These are phyloP conservation scores for Gynostemma pentaphyllum DNA, from an alignment of 306 rosid species.

Conservation along the genomic window DNA sequence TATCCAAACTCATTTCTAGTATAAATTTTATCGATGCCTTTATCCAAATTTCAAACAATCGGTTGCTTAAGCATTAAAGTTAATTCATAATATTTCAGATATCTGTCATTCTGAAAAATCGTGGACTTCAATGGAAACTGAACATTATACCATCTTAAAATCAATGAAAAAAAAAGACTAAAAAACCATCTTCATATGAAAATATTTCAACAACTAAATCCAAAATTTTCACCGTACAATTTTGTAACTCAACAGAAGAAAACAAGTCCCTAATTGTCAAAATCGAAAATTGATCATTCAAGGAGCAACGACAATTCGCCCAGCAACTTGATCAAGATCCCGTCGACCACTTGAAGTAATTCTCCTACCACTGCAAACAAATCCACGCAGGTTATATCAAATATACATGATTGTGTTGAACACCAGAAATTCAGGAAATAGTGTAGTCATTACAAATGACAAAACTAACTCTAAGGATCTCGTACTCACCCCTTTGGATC, in stretches of 20 bases:
- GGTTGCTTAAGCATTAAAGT: too few relatives aligned
- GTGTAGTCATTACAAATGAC: too few relatives aligned
- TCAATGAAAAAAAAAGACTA: background rate
- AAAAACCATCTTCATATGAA: background rate
- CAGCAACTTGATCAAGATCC: constrained; percentile 60
- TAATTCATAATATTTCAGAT: background rate
- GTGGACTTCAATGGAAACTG: background rate
- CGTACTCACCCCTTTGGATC: constrained; percentile 38
- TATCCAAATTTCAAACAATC: too few relatives aligned
- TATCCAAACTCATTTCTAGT: too few relatives aligned
- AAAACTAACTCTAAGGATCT: background rate
- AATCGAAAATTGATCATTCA: constrained; percentile 10
- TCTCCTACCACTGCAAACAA: constrained; percentile 34
- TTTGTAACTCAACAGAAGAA: background rate
- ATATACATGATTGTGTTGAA: background rate
- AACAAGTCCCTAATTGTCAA: background rate
- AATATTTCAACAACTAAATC: background rate
- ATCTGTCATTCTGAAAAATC: constrained; percentile 3
- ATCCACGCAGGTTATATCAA: background rate
- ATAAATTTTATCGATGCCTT: too few relatives aligned
- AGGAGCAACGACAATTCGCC: constrained; percentile 39
- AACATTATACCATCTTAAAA: background rate
- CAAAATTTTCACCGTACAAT: background rate
- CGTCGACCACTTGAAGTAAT: constrained; percentile 43
- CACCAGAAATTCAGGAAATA: too few relatives aligned